These are phyloP conservation scores for Quercus gilva DNA, from an alignment of 306 rosid genomes.

Conservation along the genomic window DNA sequence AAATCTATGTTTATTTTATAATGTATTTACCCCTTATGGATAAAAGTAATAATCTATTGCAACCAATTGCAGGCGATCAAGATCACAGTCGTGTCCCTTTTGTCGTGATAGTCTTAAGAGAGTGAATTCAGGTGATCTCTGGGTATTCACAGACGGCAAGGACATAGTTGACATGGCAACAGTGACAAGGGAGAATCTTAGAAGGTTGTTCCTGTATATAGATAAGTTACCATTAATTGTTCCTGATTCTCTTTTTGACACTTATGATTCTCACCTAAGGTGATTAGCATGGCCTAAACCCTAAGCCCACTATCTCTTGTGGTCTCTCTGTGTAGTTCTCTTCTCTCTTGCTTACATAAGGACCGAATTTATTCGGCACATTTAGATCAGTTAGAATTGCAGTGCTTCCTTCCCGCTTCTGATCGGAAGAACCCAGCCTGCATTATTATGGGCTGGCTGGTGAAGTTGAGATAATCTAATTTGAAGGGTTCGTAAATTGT, in stretches of 20 bases:
- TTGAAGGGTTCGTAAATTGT: constrained; percentile 44
- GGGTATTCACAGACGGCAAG: constrained; percentile 73
- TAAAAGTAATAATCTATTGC: constrained; percentile 10
- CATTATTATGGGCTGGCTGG: constrained; percentile 55
- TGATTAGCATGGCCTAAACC: constrained; percentile 37
- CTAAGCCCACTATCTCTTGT: constrained; percentile 16
- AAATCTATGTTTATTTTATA: not conserved
- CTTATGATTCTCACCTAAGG: constrained; percentile 80
- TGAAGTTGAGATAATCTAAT: constrained; percentile 54
- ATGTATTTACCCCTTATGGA: not conserved
- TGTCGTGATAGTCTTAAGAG: constrained; percentile 92
- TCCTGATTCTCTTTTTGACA: constrained; percentile 76
- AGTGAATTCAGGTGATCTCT: constrained; percentile 87
- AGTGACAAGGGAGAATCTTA: constrained; percentile 78
- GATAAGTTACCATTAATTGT: constrained; percentile 81
- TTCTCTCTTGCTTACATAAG: constrained; percentile 27
- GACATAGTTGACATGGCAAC: constrained; percentile 79
- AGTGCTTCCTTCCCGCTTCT: constrained; percentile 57
- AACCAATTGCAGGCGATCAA: constrained; percentile 62
- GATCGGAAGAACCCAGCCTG: constrained; percentile 47
- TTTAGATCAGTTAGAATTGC: constrained; percentile 49
- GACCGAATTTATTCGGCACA: constrained; percentile 29
- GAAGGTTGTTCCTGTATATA: constrained; percentile 82
- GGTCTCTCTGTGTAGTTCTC: constrained; percentile 38
- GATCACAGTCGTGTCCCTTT: constrained; percentile 92